phyloP scores from a whole-genome alignment of 768 basidiomycete genomes.

The Phaffia tasmanica region DNA sequence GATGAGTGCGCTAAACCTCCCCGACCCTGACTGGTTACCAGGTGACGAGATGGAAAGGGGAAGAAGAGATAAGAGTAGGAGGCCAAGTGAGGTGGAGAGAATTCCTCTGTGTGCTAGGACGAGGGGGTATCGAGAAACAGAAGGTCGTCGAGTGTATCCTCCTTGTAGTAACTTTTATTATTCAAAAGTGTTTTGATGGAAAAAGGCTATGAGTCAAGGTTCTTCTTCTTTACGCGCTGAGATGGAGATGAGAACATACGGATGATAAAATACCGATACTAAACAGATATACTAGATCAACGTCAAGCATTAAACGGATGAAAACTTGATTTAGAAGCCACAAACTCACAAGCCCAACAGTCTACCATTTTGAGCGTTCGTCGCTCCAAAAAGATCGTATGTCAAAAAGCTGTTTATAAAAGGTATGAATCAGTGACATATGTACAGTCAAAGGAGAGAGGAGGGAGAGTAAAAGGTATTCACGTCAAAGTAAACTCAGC shows the following conservation, averaged over 20 bases:
- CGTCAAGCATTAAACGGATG: background rate
- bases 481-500: slow-evolving; percentile 88
- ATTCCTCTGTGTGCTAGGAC: slow-evolving; percentile 75
- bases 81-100: slow-evolving; percentile 56
- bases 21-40: slow-evolving; percentile 43
- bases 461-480: slow-evolving; percentile 61
- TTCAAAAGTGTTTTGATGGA: no score
- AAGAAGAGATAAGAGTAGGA: slow-evolving; percentile 60
- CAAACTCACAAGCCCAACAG: slow-evolving; percentile 46
- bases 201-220: background rate
- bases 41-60: slow-evolving; percentile 45
- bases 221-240: background rate
- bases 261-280: slow-evolving; percentile 86
- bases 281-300: slow-evolving; percentile 32
- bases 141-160: slow-evolving; percentile 72
- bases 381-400: slow-evolving; percentile 59
- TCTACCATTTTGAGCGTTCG: slow-evolving; percentile 73
- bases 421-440: background rate
- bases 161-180: slow-evolving; percentile 65
- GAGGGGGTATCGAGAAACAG: slow-evolving; percentile 50
- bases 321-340: slow-evolving; percentile 30
- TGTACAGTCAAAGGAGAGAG: slow-evolving; percentile 16
- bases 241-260: background rate
- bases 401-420: slow-evolving; percentile 17
- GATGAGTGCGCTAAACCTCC: slow-evolving; percentile 17